A percentile compares a stretch with the other conserved stretches of the same genome.
These are phyloP conservation scores for Penicillium sp. DNA, from an alignment of 2,329 filamentous ascomycete species.

Conservation along the genomic window DNA sequence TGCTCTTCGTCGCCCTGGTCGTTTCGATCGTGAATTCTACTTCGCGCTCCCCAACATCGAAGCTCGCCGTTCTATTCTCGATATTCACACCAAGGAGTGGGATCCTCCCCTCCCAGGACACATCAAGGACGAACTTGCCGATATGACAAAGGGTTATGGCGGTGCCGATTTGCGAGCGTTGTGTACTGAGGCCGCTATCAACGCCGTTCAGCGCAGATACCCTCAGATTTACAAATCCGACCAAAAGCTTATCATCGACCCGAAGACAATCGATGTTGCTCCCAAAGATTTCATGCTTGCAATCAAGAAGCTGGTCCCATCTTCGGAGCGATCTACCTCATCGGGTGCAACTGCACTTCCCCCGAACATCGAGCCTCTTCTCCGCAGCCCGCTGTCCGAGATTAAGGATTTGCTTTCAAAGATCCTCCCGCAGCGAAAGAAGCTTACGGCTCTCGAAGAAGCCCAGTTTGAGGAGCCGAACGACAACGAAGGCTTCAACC, in stretches of 20 bases:
- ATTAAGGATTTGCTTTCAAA: constrained; percentile 72
- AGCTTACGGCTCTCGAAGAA: constrained; percentile 86
- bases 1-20: constrained; percentile 87
- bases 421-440: constrained; percentile 81
- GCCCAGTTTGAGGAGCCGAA: constrained; percentile 88
- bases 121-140: constrained; percentile 80
- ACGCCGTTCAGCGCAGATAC: constrained; percentile 92
- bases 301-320: constrained; percentile 93
- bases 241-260: constrained; percentile 86
- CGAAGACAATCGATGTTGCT: constrained; percentile 78
- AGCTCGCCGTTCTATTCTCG: constrained; percentile 80
- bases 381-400: constrained; percentile 70
- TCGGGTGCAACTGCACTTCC: constrained; percentile 82
- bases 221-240: constrained; percentile 93
- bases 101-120: constrained; percentile 69
- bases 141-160: constrained; percentile 92
- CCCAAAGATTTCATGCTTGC: constrained; percentile 98
- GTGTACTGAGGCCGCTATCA: constrained; percentile 93
- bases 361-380: constrained; percentile 75
- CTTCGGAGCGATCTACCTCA: constrained; percentile 85
- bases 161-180: constrained; percentile 92
- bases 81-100: constrained; percentile 96
- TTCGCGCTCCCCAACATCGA: constrained; percentile 86
- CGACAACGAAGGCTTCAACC: constrained; percentile 77
- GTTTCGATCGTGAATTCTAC: constrained; percentile 97